phyloP scores from a whole-genome alignment of 371 early-diverging fungal genomes.

The Lichtheimia hyalospora region DNA sequence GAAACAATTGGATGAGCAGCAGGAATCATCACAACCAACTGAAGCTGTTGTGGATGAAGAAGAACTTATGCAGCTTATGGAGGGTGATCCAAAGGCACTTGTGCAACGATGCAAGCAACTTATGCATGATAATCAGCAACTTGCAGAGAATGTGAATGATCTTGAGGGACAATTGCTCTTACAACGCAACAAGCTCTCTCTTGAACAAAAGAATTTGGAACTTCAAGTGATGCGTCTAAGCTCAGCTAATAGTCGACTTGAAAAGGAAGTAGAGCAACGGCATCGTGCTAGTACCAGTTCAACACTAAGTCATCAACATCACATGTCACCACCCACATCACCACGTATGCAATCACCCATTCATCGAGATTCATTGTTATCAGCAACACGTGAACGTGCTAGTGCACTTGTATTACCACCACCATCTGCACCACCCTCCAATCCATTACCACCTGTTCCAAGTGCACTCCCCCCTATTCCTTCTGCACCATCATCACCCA shows the following conservation, averaged over 20 bases:
- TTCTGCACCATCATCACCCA: conserved; percentile 7
- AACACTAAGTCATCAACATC: neutral
- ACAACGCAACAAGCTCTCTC: conserved; percentile 30
- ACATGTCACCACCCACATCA: conserved; percentile 23
- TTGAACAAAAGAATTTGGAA: conserved; percentile 44
- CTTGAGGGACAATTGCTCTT: conserved; percentile 37
- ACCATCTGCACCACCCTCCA: conserved; percentile 48
- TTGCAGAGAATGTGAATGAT: conserved; percentile 32
- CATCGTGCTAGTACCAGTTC: neutral
- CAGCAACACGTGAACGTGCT: neutral
- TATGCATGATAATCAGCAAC: conserved; percentile 33
- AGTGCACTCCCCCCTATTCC: conserved; percentile 15
- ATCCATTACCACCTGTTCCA: conserved; percentile 51
- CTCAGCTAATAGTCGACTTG: conserved; percentile 43
- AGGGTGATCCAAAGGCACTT: neutral
- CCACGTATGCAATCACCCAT: conserved; percentile 15
- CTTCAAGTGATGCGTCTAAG: conserved; percentile 37
- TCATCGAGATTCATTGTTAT: conserved; percentile 15
- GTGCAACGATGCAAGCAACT: conserved; percentile 10
- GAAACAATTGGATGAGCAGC: neutral
- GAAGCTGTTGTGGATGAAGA: neutral
- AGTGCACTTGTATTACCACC: conserved; percentile 23
- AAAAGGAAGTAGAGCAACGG: conserved; percentile 47
- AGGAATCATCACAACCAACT: neutral
- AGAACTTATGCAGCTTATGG: neutral